phyloP scores from a whole-genome alignment of 352 stramenopile species.

The Phytopythium vexans region DNA sequence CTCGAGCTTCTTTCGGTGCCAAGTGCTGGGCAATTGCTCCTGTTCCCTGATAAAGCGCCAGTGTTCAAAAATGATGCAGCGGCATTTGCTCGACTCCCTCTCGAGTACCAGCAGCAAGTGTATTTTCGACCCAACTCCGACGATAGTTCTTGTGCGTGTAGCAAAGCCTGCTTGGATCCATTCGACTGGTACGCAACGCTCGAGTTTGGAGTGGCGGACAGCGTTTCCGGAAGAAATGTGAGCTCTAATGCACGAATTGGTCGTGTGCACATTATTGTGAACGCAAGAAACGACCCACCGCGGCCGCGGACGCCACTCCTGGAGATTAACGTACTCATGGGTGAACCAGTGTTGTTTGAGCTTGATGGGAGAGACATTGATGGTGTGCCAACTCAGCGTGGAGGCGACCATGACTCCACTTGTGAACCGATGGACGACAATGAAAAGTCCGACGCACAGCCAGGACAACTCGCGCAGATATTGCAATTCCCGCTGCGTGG shows the following conservation, averaged over 20 bases:
- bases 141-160: slow-evolving; percentile 35
- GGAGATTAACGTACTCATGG: slow-evolving; percentile 17
- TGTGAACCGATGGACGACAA: background rate
- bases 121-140: slow-evolving; percentile 42
- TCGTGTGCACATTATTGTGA: slow-evolving; percentile 54
- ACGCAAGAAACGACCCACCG: slow-evolving; percentile 44
- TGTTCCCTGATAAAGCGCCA: slow-evolving; percentile 43
- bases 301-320: slow-evolving; percentile 11
- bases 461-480: slow-evolving; percentile 34
- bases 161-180: background rate
- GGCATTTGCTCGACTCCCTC: slow-evolving; percentile 36
- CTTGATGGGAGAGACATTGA: slow-evolving; percentile 40
- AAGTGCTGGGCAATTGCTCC: slow-evolving; percentile 41
- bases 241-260: slow-evolving; percentile 22
- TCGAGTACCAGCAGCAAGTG: slow-evolving; percentile 45
- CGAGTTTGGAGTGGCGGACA: slow-evolving; percentile 28
- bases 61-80: slow-evolving; percentile 34
- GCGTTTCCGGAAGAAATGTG: slow-evolving; percentile 19
- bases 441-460: background rate
- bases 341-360: slow-evolving; percentile 23
- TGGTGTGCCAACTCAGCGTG: slow-evolving; percentile 5
- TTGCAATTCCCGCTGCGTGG: slow-evolving; percentile 43
- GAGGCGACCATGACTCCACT: too few species aligned
- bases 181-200: slow-evolving; percentile 31
- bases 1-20: slow-evolving; percentile 49